A percentile compares a stretch with the other conserved stretches of the same genome.
Evolutionary conservation across 441 rosid genomes (phyloP).

Genomic region (Corymbia calophylla): DNA sequence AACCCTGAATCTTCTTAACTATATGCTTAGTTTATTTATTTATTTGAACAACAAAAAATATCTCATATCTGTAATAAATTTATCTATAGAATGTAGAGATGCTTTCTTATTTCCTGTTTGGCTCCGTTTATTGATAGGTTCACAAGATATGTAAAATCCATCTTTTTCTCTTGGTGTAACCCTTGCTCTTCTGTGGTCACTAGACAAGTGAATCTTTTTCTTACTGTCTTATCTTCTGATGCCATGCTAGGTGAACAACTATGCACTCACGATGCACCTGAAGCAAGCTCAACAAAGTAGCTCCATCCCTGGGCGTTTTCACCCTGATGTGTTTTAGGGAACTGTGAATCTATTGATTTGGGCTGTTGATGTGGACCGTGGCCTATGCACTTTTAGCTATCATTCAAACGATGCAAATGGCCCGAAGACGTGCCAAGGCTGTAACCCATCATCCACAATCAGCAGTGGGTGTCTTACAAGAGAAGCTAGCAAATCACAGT

Average conservation of each 20-base stretch:
- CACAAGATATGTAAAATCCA: not conserved
- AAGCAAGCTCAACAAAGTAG: constrained; percentile 83
- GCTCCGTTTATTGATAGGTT: not conserved
- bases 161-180: not conserved
- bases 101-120: not conserved
- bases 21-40: not conserved
- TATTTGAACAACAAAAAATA: not conserved
- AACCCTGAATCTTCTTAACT: not conserved
- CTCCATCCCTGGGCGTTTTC: constrained; percentile 74
- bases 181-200: not conserved
- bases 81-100: not conserved
- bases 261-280: constrained; percentile 85
- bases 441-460: not conserved
- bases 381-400: not conserved
- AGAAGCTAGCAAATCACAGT: not conserved
- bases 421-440: not conserved
- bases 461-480: not conserved
- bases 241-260: constrained; percentile 62
- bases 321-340: constrained; percentile 78
- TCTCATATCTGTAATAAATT: not conserved
- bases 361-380: not conserved
- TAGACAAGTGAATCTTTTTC: not conserved
- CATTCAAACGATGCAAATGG: not conserved
- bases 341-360: not conserved
- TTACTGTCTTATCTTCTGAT: not conserved